Base-by-base conservation (phyloP, 192 early-diverging fungal species). In the Coemansia sp. region DNA sequence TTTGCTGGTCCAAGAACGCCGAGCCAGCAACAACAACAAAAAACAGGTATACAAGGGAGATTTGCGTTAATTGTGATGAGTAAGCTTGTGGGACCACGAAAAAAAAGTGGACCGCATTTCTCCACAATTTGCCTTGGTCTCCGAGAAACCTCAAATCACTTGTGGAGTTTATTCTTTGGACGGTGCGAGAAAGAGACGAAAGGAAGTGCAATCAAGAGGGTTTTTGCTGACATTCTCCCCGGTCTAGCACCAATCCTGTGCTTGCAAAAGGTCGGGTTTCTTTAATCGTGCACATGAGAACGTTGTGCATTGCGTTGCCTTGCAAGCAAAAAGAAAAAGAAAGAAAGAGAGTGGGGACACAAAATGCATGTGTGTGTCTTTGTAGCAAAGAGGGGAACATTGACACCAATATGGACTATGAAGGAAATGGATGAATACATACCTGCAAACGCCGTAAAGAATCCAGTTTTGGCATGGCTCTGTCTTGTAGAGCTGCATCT, bases 401-500 rank as follows among this genome's bases (percentile, higher is more conserved):
- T 4, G 24, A 53, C 51, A 53, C 51, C 1, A 53, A 26, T 26
- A 53, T 53, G 26, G 23, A 53, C 7, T 14, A 24, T 26, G 23
- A 26, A 9, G 21, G 2, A 7, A 33, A 38, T 36, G 35, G 35
- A 38, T 14, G 3, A n/a, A 59, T 36, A 59, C 57, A 15, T 88
- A 88, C 85, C 78, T 87, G 85, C 87, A 88, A 43, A 57, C 62
- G 15, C 75, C 76, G 60, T 84, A 68, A 18, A 78, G 57, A 6
- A 68, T 18, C 72, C 76, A 84, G 24, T 86, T 89, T 26, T 88
- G 83, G 73, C 91, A 92, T 26, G 90, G 80, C 75, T 92, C 91
- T 23, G 91, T 92, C 67, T 92, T 92, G 86, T 91, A 91, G 39
- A 92, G 84, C 71, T 75, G 81, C 59, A 63, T 63, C 35, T 75